Percentiles rank a stretch among this genome's conserved stretches.
Conservation (phyloP, 1,139 yeast species). For the Suhomyces kunorum region DNA sequence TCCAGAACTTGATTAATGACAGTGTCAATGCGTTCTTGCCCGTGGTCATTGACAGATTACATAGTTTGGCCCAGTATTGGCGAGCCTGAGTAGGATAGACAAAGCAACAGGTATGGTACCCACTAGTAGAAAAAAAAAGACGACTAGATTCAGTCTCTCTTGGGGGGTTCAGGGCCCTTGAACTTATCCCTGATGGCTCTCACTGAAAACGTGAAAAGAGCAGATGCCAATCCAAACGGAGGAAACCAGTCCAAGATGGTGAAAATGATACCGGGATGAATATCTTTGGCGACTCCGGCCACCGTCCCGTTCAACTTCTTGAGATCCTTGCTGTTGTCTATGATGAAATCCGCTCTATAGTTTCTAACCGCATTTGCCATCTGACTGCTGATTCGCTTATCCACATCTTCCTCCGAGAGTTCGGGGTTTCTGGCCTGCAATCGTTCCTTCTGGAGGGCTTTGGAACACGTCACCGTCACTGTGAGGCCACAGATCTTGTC, state of each 20-base stretch:
- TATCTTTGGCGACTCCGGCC: constrained; percentile 42
- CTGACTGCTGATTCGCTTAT: constrained; percentile 73
- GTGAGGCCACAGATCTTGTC: constrained; percentile 71
- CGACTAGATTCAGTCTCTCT: constrained; percentile 4
- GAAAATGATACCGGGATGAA: constrained; percentile 53
- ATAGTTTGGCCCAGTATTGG: constrained; percentile 97
- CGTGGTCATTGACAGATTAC: constrained; percentile 90
- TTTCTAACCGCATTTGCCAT: constrained; percentile 64
- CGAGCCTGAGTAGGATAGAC: constrained; percentile 59
- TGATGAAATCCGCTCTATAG: constrained; percentile 60
- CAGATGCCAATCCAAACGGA: constrained; percentile 47
- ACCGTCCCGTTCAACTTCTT: constrained; percentile 51
- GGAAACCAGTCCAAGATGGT: constrained; percentile 65
- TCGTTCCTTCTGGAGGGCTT: constrained; percentile 60
- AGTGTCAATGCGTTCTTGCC: constrained; percentile 94
- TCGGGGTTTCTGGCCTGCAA: constrained; percentile 67
- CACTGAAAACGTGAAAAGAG: constrained; percentile 19
- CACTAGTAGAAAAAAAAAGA: too few species aligned
- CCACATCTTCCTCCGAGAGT: constrained; percentile 65
- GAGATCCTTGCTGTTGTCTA: constrained; percentile 62
- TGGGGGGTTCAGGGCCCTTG: constrained; percentile 10
- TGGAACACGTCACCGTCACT: constrained; percentile 66
- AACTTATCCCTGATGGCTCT: constrained; percentile 15
- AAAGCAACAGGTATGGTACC: too few species aligned
- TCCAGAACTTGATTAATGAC: constrained; percentile 89